A percentile compares a stretch with the other conserved stretches of the same genome.
Evolutionary conservation across 2,329 filamentous ascomycete species (phyloP).

Genomic region (Stenocarpella maydis): DNA sequence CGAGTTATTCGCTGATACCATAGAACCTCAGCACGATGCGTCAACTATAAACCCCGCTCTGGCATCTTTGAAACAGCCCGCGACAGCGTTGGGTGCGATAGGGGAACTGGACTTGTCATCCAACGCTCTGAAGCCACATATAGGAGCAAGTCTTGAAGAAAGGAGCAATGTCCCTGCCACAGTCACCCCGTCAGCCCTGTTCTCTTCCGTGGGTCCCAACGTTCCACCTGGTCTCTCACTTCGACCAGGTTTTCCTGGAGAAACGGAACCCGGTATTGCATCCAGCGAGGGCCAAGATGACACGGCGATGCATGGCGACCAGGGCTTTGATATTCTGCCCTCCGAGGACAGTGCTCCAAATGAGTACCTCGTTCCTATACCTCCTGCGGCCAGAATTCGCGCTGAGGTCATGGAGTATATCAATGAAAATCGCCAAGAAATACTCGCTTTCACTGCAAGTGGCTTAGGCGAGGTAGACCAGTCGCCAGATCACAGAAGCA

Average conservation of each 20-base stretch:
- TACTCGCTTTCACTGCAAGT: conserved; percentile 54
- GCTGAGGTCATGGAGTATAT: conserved; percentile 61
- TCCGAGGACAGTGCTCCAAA: conserved; percentile 41
- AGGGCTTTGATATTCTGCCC: conserved; percentile 29
- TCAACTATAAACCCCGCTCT: conserved; percentile 14
- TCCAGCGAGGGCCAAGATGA: conserved; percentile 6
- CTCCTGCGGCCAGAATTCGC: conserved; percentile 62
- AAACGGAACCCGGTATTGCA: neutral
- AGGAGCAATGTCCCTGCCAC: conserved; percentile 21
- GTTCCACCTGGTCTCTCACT: conserved; percentile 6
- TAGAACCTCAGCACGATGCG: conserved; percentile 25
- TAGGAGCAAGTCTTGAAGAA: conserved; percentile 11
- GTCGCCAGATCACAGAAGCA: conserved; percentile 50
- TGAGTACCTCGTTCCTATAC: conserved; percentile 64
- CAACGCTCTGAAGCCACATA: conserved; percentile 6
- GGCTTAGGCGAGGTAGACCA: conserved; percentile 51
- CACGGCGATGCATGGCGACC: conserved; percentile 3
- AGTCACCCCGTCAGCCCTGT: conserved; percentile 32
- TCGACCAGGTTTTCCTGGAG: neutral
- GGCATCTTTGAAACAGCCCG: conserved; percentile 21
- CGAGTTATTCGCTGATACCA: conserved; percentile 6
- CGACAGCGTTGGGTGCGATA: conserved; percentile 19
- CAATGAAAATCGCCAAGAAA: conserved; percentile 50
- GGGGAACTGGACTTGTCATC: conserved; percentile 21
- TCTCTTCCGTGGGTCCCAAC: conserved; percentile 14